Evolutionary conservation across 1,284 basidiomycete species (phyloP), one percentile per base, ranked within the genome.

Genomic region (Thecaphora thlaspeos): DNA sequence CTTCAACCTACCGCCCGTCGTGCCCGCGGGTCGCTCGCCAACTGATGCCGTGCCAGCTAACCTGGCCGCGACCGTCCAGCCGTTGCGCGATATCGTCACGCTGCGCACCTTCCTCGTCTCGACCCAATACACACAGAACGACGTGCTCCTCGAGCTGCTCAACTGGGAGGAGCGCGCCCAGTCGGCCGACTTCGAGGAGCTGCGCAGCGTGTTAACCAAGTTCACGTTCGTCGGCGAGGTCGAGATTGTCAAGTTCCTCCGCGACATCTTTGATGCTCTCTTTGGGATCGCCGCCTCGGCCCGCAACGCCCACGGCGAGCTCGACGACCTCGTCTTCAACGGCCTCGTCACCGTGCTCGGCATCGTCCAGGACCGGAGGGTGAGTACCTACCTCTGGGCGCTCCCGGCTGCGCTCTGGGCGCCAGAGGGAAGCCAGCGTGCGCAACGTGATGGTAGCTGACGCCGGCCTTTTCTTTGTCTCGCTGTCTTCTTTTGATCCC

Each of bases 101-200:
- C 85, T 97, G 40, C 87, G 92, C 7, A 89, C 90, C 1, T 94
- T 90, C 23, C 83, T 97, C 4, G 93, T 91, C 75, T 97, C 94
- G 2, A 96, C 90, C 7, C 85, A 86, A 59, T 90, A 89, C 78
- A 96, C 93, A 0, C 93, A 96, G 79, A 93, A 96, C 76, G 84
- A 88, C 2, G 88, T 91, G 10, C 79, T 98, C 4, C 83, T 93
- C 46, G 85, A 86, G 55, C 80, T 96, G 42, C 82, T 97, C 54
- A 86, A 86, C 62, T 97, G 93, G 92, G 87, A 91, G 72, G 46
- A 51, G 7, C n/a, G n/a, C n/a, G 41, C 51, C 22, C 49, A 71
- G 32, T 74, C 78, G 0, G 51, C 68, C 3, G 87, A 92, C 70
- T 82, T 84, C 52, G 78, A 86, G 12, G 65, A 73, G 47, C 82